Percentiles rank a stretch among this genome's conserved stretches.
Evolutionary conservation across 177 flowering plant genomes (phyloP).

Genomic region (Vitis hybrid): DNA sequence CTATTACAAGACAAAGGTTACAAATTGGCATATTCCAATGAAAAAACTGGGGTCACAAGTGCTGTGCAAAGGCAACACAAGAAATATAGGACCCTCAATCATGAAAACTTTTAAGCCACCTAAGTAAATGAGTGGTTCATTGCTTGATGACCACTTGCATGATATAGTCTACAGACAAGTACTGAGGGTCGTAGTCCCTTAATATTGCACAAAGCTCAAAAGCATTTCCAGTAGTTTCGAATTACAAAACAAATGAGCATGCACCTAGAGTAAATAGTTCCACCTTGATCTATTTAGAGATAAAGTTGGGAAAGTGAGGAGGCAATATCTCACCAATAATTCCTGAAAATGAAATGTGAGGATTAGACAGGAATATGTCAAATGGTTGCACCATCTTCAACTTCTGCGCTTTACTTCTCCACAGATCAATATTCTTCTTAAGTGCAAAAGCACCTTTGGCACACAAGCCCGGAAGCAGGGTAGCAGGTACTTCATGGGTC

Average conservation of each 20-base stretch:
- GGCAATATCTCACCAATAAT: constrained; percentile 54
- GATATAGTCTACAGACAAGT: background rate
- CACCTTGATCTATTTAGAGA: background rate
- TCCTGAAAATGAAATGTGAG: constrained; percentile 70
- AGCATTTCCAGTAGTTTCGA: too few relatives aligned
- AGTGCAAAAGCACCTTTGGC: constrained; percentile 58
- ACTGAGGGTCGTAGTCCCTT: background rate
- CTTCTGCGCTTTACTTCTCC: constrained; percentile 70
- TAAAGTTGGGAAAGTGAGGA: background rate
- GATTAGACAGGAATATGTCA: constrained; percentile 72
- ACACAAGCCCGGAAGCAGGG: constrained; percentile 59
- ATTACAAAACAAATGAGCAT: too few relatives aligned
- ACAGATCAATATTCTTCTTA: constrained; percentile 61
- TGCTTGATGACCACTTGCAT: background rate
- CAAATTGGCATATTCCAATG: too few relatives aligned
- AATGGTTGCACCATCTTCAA: constrained; percentile 74
- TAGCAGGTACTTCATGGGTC: constrained; percentile 34
- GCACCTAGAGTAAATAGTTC: too few relatives aligned
- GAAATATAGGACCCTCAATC: background rate
- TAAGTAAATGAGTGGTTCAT: background rate
- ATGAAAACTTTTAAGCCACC: background rate
- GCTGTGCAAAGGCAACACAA: background rate
- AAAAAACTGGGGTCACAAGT: background rate
- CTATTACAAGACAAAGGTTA: too few relatives aligned
- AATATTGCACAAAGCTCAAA: too few relatives aligned